A percentile compares a stretch with the other conserved stretches of the same genome.
These are phyloP conservation scores for Excoecaria cochinchinensis DNA, from an alignment of 345 rosid species.

Conservation along the genomic window DNA sequence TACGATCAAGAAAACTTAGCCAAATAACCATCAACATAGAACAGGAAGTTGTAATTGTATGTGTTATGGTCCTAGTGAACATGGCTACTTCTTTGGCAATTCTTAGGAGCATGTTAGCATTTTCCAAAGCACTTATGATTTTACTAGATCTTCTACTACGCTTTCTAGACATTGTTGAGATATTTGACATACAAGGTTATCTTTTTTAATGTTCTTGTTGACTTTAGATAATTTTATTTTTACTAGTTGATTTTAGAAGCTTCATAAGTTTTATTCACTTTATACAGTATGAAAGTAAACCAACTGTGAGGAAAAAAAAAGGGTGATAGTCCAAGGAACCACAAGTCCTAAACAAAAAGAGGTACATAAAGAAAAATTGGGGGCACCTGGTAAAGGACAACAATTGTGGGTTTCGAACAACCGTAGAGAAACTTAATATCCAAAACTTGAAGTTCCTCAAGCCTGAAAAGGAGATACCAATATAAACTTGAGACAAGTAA, in stretches of 20 bases:
- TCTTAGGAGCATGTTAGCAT: not conserved
- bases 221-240: not conserved
- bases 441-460: conserved; percentile 94
- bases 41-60: not conserved
- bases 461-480: conserved; percentile 49
- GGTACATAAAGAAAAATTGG: conserved; percentile 10
- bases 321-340: not conserved
- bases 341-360: not conserved
- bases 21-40: not conserved
- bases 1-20: not conserved
- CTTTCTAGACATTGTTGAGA: not conserved
- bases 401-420: conserved; percentile 87
- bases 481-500: not conserved
- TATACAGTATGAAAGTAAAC: not conserved
- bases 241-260: not conserved
- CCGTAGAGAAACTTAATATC: conserved; percentile 94
- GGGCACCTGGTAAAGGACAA: conserved; percentile 82
- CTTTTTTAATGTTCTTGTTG: not conserved
- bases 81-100: not conserved
- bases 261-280: not conserved
- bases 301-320: not conserved
- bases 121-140: not conserved
- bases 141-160: not conserved
- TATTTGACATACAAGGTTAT: not conserved
- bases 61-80: not conserved